Evolutionary conservation across 179 eudicot genomes (phyloP), one percentile per base, ranked within the genome.

Genomic region (Vitellaria paradoxa): DNA sequence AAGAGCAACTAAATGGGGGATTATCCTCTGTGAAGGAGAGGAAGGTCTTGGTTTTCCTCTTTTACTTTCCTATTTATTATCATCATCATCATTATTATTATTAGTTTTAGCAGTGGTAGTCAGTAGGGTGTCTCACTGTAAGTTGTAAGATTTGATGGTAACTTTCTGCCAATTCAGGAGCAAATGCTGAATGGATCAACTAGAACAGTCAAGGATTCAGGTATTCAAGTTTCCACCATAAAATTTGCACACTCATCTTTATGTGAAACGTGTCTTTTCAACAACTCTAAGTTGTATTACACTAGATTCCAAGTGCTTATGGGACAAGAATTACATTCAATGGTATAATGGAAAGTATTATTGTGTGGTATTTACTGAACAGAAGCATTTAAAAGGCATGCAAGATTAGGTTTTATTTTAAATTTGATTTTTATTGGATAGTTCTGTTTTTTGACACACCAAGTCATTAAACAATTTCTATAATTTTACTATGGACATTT

Each of bases 1-100:
- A 92, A 77, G 86, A 81, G 80, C 89, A 88, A 78, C 82, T 92
- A 40, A 86, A 64, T 75, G 87, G 84, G 64, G 88, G 90, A 37
- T 76, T 91, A 65, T 65, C 80, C 18, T 81, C 88, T 65, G 86
- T 91, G 72, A 92, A 89, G 83, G 86, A 85, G 12, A 87, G 84
- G 78, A 92, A 89, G 92, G 97, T 91, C 47, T 6, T 18, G 0
- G 23, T 78, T 62, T 55, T 46, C 4, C 18, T 55, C 30, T 37
- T 45, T 55, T 55, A 20, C 12, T 9, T 30, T 45, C 37, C 53
- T 18, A 6, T 15, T 62, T 24, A 17, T 26, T 40, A 26, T 30
- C 2, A 30, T 30, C 2, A 30, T 65, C 70, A 73, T 24, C 65
- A 3, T 30, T 30, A 30, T 30, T 30, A 30, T 65, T 76, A 73